A percentile compares a stretch with the other conserved stretches of the same genome.
Evolutionary conservation across 345 rosid species (phyloP).

Genomic region (Turritis glabra): DNA sequence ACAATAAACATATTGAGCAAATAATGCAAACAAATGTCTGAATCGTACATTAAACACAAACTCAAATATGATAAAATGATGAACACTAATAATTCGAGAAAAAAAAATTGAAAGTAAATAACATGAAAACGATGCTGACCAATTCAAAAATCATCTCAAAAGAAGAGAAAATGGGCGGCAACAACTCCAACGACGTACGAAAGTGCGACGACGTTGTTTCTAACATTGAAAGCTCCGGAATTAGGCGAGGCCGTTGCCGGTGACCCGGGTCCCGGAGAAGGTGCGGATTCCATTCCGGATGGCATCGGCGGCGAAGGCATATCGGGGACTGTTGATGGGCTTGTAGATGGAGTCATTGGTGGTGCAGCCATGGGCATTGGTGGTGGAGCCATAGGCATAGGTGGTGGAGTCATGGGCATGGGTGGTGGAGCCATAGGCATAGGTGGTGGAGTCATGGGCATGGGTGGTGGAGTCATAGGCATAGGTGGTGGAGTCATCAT

Average conservation of each 20-base stretch:
- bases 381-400: conserved; percentile 19
- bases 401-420: conserved; percentile 32
- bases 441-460: conserved; percentile 30
- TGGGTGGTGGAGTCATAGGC: conserved; percentile 35
- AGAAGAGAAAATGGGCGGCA: conserved; percentile 25
- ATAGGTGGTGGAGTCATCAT: conserved; percentile 38
- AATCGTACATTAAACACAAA: conserved; percentile 33
- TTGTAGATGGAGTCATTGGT: conserved; percentile 25
- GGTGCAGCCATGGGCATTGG: conserved; percentile 11
- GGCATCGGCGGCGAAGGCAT: conserved; percentile 37
- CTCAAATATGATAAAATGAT: conserved; percentile 26
- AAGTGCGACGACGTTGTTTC: conserved; percentile 21
- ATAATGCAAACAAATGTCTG: conserved; percentile 34
- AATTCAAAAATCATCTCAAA: conserved; percentile 30
- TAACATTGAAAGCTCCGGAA: conserved; percentile 30
- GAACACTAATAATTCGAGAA: conserved; percentile 14
- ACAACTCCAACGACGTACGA: conserved; percentile 28
- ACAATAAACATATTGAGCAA: conserved; percentile 15
- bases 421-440: conserved; percentile 28
- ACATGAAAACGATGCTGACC: conserved; percentile 4
- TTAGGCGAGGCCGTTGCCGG: conserved; percentile 30
- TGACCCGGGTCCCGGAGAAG: conserved; percentile 34
- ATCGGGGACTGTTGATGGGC: conserved; percentile 11
- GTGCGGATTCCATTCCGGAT: conserved; percentile 19
- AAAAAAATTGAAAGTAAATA: conserved; percentile 20